Conservation (phyloP, 495 filamentous ascomycete species). For the Niebla homalea region DNA sequence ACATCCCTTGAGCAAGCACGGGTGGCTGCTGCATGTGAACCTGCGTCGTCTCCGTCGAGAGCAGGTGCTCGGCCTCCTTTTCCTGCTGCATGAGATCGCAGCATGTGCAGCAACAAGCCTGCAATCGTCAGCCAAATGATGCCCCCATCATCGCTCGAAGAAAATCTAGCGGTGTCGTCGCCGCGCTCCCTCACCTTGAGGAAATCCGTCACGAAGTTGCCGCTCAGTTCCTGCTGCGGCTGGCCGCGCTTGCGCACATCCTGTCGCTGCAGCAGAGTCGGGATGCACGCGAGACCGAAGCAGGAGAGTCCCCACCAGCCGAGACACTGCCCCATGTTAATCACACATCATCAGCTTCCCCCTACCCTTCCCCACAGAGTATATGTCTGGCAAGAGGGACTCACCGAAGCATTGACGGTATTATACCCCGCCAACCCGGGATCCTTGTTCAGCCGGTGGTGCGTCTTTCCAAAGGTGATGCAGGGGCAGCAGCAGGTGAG, state of each 20-base stretch:
- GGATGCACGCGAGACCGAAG: conserved; percentile 25
- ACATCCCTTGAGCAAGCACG: too few species aligned
- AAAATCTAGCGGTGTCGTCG: not conserved
- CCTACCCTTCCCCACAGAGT: not conserved
- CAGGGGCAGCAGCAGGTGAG: conserved; percentile 27
- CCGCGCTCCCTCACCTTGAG: not conserved
- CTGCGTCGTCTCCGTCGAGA: not conserved
- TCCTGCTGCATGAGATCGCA: conserved; percentile 29
- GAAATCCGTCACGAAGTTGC: conserved; percentile 26
- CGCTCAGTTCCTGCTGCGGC: conserved; percentile 18
- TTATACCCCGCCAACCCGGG: conserved; percentile 28
- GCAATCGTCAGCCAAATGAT: not conserved
- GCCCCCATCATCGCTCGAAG: not conserved
- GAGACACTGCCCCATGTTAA: conserved; percentile 24
- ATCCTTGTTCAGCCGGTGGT: conserved; percentile 29
- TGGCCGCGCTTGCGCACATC: conserved; percentile 28
- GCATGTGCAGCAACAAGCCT: conserved; percentile 28
- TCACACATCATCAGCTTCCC: not conserved
- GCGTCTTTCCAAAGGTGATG: conserved; percentile 33
- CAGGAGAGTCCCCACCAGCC: conserved; percentile 21
- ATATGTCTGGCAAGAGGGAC: conserved; percentile 4
- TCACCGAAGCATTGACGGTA: conserved; percentile 30
- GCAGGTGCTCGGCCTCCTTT: conserved; percentile 22
- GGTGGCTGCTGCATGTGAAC: not conserved
- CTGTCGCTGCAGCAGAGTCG: conserved; percentile 28